Evolutionary conservation across 495 filamentous ascomycete species (phyloP).

Genomic region (Trichoderma orchidacearum): DNA sequence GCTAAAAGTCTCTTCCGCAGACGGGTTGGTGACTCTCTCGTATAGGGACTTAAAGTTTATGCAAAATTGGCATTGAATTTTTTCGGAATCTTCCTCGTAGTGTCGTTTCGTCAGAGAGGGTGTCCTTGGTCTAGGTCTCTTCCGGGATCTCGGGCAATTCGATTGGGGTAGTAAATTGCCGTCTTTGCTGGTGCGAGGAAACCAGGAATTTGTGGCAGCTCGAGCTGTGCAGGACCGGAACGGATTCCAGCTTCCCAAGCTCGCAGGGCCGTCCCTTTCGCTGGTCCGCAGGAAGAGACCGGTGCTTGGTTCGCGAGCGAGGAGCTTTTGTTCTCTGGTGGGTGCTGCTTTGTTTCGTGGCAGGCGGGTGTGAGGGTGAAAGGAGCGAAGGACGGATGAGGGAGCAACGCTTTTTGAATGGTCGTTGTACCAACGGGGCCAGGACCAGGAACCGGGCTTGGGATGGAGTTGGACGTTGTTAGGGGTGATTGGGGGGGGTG

Average conservation of each 20-base stretch:
- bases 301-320: not conserved
- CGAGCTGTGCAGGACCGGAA: not conserved
- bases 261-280: not conserved
- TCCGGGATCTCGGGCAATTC: not conserved
- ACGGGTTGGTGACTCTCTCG: not conserved
- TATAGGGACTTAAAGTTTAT: not conserved
- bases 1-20: not conserved
- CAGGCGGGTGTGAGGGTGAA: not conserved
- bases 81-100: not conserved
- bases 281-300: not conserved
- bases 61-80: not conserved
- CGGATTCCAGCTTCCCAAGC: not conserved
- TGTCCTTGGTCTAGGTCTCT: not conserved
- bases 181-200: not conserved
- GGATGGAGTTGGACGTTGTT: constrained; percentile 1
- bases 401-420: constrained; percentile 1
- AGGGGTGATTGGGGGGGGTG: not conserved
- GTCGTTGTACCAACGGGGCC: not conserved
- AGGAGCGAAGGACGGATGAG: not conserved
- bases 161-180: not conserved
- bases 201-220: not conserved
- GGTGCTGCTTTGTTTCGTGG: not conserved
- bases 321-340: not conserved
- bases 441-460: not conserved
- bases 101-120: not conserved